phyloP scores from a whole-genome alignment of 768 basidiomycete species.

The Boletus rex-veris region DNA sequence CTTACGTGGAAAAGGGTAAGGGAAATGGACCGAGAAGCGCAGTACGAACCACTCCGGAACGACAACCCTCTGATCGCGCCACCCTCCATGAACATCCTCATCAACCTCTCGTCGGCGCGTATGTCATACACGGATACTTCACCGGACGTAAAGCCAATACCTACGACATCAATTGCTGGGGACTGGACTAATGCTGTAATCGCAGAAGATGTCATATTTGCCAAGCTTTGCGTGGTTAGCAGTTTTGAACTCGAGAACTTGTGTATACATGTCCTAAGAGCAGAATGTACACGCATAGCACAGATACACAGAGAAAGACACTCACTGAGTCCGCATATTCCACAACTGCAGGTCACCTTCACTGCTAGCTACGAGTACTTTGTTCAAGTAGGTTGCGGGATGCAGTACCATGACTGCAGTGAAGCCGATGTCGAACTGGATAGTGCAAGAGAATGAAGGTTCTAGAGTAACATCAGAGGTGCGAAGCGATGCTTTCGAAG shows the following conservation, averaged over 20 bases:
- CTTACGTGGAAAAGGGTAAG: constrained; percentile 36
- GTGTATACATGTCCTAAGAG: constrained; percentile 73
- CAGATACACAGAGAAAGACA: constrained; percentile 3
- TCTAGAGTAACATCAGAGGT: constrained; percentile 17
- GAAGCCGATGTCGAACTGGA: constrained; percentile 81
- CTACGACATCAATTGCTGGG: constrained; percentile 94
- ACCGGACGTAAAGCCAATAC: constrained; percentile 87
- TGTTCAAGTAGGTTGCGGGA: constrained; percentile 96
- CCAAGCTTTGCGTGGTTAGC: constrained; percentile 37
- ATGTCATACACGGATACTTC: constrained; percentile 88
- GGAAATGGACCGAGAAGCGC: neutral
- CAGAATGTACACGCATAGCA: neutral
- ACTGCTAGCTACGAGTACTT: constrained; percentile 79
- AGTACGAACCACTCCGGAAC: constrained; percentile 75
- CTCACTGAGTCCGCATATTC: constrained; percentile 85
- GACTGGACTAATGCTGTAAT: constrained; percentile 85
- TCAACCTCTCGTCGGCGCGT: constrained; percentile 82
- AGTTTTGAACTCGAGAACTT: constrained; percentile 60
- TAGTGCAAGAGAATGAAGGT: constrained; percentile 41
- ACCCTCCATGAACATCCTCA: constrained; percentile 89
- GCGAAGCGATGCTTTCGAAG: neutral
- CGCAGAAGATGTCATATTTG: constrained; percentile 35
- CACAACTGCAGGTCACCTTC: constrained; percentile 88
- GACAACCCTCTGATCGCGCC: constrained; percentile 71
- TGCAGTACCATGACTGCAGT: constrained; percentile 84